Percentiles rank a stretch among this genome's conserved stretches.
phyloP scores from a whole-genome alignment of 352 stramenopile genomes.

The Globisporangium cylindrosporum region DNA sequence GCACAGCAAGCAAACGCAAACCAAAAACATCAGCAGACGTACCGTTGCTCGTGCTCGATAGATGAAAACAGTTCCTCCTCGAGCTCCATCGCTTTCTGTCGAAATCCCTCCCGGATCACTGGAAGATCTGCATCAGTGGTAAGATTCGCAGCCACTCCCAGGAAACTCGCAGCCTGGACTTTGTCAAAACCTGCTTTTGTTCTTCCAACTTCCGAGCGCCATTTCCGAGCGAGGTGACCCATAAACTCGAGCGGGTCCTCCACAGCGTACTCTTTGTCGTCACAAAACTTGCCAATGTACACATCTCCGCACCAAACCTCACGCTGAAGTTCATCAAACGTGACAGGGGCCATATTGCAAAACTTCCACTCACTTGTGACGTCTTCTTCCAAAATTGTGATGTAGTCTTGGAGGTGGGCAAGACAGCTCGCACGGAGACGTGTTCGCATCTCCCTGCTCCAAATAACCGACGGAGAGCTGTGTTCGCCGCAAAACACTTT shows the following conservation, averaged over 20 bases:
- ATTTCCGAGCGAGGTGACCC: constrained; percentile 64
- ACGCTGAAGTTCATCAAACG: constrained; percentile 85
- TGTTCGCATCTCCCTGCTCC: constrained; percentile 90
- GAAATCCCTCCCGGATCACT: constrained; percentile 55
- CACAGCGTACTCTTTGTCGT: constrained; percentile 79
- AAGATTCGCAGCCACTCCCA: constrained; percentile 26
- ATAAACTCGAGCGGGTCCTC: constrained; percentile 88
- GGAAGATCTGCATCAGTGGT: constrained; percentile 18
- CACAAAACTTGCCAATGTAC: constrained; percentile 92
- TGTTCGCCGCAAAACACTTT: constrained; percentile 86
- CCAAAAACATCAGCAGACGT: background rate
- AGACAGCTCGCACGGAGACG: constrained; percentile 86
- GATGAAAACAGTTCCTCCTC: constrained; percentile 23
- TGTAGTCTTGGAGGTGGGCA: constrained; percentile 92
- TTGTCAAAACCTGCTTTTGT: constrained; percentile 23
- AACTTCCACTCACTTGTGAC: constrained; percentile 87
- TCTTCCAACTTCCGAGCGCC: constrained; percentile 69
- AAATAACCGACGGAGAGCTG: constrained; percentile 92
- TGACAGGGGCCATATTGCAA: constrained; percentile 89
- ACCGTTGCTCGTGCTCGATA: constrained; percentile 44
- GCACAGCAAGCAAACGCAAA: background rate
- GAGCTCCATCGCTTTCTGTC: constrained; percentile 43
- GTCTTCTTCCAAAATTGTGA: constrained; percentile 86
- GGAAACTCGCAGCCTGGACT: constrained; percentile 39
- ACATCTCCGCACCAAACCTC: constrained; percentile 94